These are phyloP conservation scores for Neonectria ditissima DNA, from an alignment of 2,329 filamentous ascomycete species.

Conservation along the genomic window DNA sequence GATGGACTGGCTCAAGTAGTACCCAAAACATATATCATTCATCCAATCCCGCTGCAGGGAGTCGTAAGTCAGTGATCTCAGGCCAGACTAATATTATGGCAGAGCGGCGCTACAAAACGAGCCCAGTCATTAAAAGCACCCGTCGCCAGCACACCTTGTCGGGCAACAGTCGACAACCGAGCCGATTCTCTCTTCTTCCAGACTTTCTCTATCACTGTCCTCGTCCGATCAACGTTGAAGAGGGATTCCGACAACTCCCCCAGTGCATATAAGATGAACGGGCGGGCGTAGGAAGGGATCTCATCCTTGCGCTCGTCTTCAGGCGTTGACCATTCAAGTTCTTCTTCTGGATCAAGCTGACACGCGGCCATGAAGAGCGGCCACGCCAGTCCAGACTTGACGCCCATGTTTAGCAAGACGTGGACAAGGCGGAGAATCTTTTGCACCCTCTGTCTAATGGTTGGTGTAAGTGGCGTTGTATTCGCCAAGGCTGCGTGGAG, in stretches of 20 bases:
- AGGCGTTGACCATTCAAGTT: slow-evolving; percentile 12
- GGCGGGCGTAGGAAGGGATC: slow-evolving; percentile 27
- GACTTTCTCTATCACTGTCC: slow-evolving; percentile 59
- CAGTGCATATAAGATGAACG: slow-evolving; percentile 34
- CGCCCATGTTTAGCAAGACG: slow-evolving; percentile 30
- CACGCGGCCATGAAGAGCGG: slow-evolving; percentile 40
- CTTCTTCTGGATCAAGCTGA: slow-evolving; percentile 34
- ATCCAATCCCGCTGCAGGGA: too few species aligned
- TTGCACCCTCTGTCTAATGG: slow-evolving; percentile 21
- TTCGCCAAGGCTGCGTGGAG: slow-evolving; percentile 58
- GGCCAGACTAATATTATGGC: slow-evolving; percentile 44
- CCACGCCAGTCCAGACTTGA: slow-evolving; percentile 35
- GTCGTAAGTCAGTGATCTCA: slow-evolving; percentile 8
- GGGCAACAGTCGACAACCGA: slow-evolving; percentile 13
- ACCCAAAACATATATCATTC: not conserved
- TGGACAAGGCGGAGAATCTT: slow-evolving; percentile 27
- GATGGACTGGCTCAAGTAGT: not conserved
- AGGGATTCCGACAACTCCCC: slow-evolving; percentile 55
- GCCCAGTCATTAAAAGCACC: slow-evolving; percentile 41
- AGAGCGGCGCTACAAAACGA: slow-evolving; percentile 44
- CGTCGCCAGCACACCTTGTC: slow-evolving; percentile 47
- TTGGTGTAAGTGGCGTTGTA: slow-evolving; percentile 51
- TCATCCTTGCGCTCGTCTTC: not conserved
- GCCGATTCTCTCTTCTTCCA: slow-evolving; percentile 52
- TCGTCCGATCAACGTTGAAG: slow-evolving; percentile 57